Evolutionary conservation across 495 filamentous ascomycete species (phyloP), one percentile per base, ranked within the genome.

Genomic region (Penicillium coffeae): DNA sequence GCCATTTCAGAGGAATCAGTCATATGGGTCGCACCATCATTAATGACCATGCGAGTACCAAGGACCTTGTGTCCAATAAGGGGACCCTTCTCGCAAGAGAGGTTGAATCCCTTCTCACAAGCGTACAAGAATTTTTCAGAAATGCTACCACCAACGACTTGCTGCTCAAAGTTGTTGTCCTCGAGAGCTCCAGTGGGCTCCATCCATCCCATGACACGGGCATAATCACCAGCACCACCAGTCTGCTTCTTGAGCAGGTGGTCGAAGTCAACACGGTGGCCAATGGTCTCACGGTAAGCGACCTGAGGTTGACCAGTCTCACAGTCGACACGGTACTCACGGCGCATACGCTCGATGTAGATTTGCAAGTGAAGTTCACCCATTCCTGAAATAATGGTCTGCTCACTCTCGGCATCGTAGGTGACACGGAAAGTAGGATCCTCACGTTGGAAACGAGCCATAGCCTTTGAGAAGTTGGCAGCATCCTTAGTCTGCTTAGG

Each of bases 321-420:
- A 60, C 91, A 95, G 58, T 95, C 92, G 46, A 96, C 91, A 52
- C 84, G 85, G 77, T 99, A 99, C 69, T 99, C 94, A 63, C 94
- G 87, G 45, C 89, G 87, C 83, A 99, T 94, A 56, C 94, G 92
- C 74, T 99, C 94, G 33, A 97, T 83, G 73, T 99, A 99, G 66
- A 99, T 95, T 55, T 92, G 88, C 19, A 99, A 79, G 69, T 99
- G 94, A 49, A 99, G 68, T 66, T 99, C 94, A 52, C 94, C 94
- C 94, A 99, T 99, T 41, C 94, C 94, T 36, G 87, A 92, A 65
- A 99, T 97, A 66, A 99, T 93, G 39, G 91, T 96, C 73, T 99
- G 87, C 54, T 92, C 82, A 55, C 82, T 87, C 72, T 99, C 94
- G 30, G 75, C 71, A 60, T 99, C 94, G 60, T 94, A 88, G 50